phyloP scores from a whole-genome alignment of 2,329 filamentous ascomycete genomes.

The Fusarium subtropicale region DNA sequence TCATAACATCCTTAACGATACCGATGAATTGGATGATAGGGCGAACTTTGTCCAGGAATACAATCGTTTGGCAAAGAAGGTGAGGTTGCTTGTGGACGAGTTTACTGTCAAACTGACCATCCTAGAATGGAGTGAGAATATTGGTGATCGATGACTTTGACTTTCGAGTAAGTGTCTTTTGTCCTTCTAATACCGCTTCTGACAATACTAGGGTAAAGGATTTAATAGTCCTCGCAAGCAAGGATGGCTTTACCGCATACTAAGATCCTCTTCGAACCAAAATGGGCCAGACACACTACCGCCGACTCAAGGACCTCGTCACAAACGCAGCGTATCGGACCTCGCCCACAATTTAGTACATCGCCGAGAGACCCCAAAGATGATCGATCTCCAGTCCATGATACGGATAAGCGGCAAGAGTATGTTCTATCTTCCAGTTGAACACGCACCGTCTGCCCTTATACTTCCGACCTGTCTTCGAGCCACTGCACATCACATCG shows the following conservation, averaged over 20 bases:
- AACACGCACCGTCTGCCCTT: slow-evolving; percentile 68
- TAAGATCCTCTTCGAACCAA: slow-evolving; percentile 47
- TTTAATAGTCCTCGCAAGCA: slow-evolving; percentile 47
- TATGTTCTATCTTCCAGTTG: slow-evolving; percentile 68
- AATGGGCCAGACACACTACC: slow-evolving; percentile 15
- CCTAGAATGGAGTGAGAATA: slow-evolving; percentile 64
- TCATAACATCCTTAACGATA: slow-evolving; percentile 59
- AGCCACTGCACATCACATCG: slow-evolving; percentile 72
- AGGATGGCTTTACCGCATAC: slow-evolving; percentile 55
- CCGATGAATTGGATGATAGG: slow-evolving; percentile 63
- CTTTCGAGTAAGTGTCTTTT: slow-evolving; percentile 48
- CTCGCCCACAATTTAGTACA: slow-evolving; percentile 61
- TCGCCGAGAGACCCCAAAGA: slow-evolving; percentile 60
- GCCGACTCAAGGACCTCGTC: slow-evolving; percentile 45
- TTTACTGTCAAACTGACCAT: background rate
- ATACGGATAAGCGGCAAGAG: slow-evolving; percentile 73
- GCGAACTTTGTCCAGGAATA: slow-evolving; percentile 66
- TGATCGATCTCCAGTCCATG: slow-evolving; percentile 67
- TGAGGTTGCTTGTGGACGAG: slow-evolving; percentile 42
- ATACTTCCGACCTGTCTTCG: slow-evolving; percentile 74
- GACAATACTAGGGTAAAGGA: slow-evolving; percentile 36
- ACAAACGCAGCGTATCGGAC: slow-evolving; percentile 67
- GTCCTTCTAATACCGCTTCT: background rate
- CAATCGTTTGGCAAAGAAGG: slow-evolving; percentile 70
- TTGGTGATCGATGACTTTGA: slow-evolving; percentile 54